Evolutionary conservation across 116 monocot genomes (phyloP).

Genomic region (Trichopus zeylanicus): DNA sequence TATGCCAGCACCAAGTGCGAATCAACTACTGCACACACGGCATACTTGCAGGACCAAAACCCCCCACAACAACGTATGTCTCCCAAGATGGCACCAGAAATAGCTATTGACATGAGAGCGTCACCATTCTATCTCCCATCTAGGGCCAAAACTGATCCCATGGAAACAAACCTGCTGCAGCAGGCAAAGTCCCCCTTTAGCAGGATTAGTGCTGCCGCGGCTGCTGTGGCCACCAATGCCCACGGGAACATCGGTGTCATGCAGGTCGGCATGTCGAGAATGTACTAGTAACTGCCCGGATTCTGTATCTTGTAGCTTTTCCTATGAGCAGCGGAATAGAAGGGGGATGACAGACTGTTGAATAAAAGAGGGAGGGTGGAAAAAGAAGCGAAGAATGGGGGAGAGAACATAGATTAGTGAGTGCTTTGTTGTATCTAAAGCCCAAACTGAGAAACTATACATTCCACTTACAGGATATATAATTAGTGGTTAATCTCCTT

Average conservation of each 20-base stretch:
- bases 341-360: background rate
- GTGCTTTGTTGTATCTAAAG: too few species aligned
- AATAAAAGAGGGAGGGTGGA: too few species aligned
- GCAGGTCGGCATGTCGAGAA: slow-evolving; percentile 29
- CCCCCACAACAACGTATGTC: slow-evolving; percentile 10
- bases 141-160: slow-evolving; percentile 7
- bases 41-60: too few species aligned
- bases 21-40: too few species aligned
- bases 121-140: slow-evolving; percentile 23
- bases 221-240: slow-evolving; percentile 18
- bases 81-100: slow-evolving; percentile 14
- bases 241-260: slow-evolving; percentile 26
- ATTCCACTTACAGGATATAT: too few species aligned
- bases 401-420: too few species aligned
- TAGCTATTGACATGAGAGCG: slow-evolving; percentile 32
- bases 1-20: slow-evolving; percentile 20
- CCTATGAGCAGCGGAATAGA: too few species aligned
- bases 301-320: too few species aligned
- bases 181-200: slow-evolving; percentile 15
- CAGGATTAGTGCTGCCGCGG: slow-evolving; percentile 23
- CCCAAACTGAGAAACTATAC: too few species aligned
- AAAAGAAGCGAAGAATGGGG: too few species aligned
- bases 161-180: slow-evolving; percentile 10
- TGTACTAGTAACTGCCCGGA: slow-evolving; percentile 26
- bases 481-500: too few species aligned